These are phyloP conservation scores for Suillus weaverae DNA, from an alignment of 768 basidiomycete species.

Conservation along the genomic window DNA sequence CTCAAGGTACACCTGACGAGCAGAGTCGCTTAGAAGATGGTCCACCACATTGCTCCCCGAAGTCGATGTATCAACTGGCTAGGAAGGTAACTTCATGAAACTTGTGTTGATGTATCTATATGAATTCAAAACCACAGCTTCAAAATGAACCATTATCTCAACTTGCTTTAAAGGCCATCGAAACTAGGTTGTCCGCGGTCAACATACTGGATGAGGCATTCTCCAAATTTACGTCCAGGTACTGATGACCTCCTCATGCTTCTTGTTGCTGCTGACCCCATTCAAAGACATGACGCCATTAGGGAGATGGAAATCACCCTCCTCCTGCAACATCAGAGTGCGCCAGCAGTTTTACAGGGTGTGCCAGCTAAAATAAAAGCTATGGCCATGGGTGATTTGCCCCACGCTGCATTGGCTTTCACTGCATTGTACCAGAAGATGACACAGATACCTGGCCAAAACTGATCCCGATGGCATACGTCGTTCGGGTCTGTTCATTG, in stretches of 20 bases:
- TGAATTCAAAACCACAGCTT: slow-evolving; percentile 3
- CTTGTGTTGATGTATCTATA: neutral
- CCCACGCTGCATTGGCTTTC: slow-evolving; percentile 5
- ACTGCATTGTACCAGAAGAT: neutral
- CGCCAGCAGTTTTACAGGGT: slow-evolving; percentile 4
- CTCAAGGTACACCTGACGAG: neutral
- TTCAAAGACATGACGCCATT: slow-evolving; percentile 3
- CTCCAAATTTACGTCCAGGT: slow-evolving; percentile 14
- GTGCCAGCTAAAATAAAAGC: neutral
- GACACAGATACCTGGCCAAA: neutral
- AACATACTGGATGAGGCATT: slow-evolving; percentile 13
- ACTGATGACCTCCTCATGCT: neutral
- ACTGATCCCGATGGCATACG: neutral
- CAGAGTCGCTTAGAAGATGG: neutral
- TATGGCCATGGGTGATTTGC: slow-evolving; percentile 4
- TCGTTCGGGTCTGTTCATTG: neutral
- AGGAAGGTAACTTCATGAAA: slow-evolving; percentile 12
- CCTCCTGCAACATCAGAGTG: slow-evolving; percentile 2
- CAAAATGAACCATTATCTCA: slow-evolving; percentile 2
- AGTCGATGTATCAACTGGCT: slow-evolving; percentile 27
- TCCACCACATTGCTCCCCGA: slow-evolving; percentile 21
- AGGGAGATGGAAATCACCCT: slow-evolving; percentile 9
- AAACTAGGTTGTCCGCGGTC: neutral
- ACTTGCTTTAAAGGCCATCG: slow-evolving; percentile 7
- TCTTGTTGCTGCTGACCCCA: neutral